phyloP scores from a whole-genome alignment of 2,329 filamentous ascomycete species.

The Amphichorda felina region DNA sequence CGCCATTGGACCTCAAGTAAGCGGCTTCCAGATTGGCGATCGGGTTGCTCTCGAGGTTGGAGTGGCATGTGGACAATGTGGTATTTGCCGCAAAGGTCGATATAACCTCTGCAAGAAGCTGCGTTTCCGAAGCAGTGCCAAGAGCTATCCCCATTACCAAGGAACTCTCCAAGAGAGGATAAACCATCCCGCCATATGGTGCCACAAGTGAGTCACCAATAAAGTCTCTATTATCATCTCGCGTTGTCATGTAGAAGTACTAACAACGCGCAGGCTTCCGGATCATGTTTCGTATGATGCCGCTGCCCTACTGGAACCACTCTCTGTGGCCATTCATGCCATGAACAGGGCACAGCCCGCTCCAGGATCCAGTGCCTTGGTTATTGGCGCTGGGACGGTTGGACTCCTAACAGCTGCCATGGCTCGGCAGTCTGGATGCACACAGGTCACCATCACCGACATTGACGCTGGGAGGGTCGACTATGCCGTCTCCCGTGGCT shows the following conservation, averaged over 20 bases:
- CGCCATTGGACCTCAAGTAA: slow-evolving; percentile 19
- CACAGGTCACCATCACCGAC: slow-evolving; percentile 47
- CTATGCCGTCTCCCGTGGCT: slow-evolving; percentile 45
- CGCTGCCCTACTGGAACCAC: slow-evolving; percentile 48
- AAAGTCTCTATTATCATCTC: not conserved
- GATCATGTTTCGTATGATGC: slow-evolving; percentile 45
- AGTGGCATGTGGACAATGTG: slow-evolving; percentile 39
- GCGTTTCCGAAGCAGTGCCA: slow-evolving; percentile 50
- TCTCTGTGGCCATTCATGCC: slow-evolving; percentile 51
- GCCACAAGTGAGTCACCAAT: slow-evolving; percentile 38
- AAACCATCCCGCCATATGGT: slow-evolving; percentile 40
- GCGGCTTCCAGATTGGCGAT: slow-evolving; percentile 40
- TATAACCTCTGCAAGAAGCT: slow-evolving; percentile 53
- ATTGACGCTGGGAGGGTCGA: slow-evolving; percentile 46
- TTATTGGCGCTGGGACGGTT: slow-evolving; percentile 54
- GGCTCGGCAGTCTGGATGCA: slow-evolving; percentile 47
- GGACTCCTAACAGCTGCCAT: slow-evolving; percentile 52
- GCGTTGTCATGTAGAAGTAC: slow-evolving; percentile 3
- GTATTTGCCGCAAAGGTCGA: slow-evolving; percentile 36
- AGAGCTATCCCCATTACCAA: slow-evolving; percentile 51
- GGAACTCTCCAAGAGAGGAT: slow-evolving; percentile 51
- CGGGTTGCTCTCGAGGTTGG: slow-evolving; percentile 47
- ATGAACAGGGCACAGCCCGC: slow-evolving; percentile 40
- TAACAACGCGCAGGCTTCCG: slow-evolving; percentile 35
- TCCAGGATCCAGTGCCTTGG: slow-evolving; percentile 44